Evolutionary conservation across 2,329 filamentous ascomycete genomes (phyloP), one percentile per base, ranked within the genome.

Genomic region (Ceratocystis eucalypticola): DNA sequence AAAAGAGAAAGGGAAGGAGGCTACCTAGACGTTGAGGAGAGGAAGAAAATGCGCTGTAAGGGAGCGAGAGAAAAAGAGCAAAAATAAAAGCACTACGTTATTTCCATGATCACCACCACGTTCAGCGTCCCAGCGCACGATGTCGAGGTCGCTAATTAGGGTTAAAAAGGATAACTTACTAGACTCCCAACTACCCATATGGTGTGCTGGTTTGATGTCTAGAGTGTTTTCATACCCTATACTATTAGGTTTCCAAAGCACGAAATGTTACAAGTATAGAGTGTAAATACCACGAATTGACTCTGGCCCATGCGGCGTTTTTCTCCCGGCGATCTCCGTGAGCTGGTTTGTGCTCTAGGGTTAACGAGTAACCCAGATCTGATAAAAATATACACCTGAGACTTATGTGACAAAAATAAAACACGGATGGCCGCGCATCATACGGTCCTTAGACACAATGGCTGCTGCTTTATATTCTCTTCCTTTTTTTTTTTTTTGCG

Each of bases 341-440:
- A 59, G 55, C 33, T 59, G 55, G 55, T 37, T 59, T 59, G 55
- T 59, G 55, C 55, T 37, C 28, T 59, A 59, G 55, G 55, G 55
- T 59, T 59, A 59, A 17, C 8, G 10, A 5, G 20, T 30, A 59
- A 59, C 55, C 55, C 55, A 59, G 55, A 59, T 59, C 55, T 59
- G 55, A 59, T 59, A 59, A 59, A 59, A 59, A 59, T 59, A 59
- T n/a, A 37, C 15, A 15, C n/a, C n/a, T 53, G 48, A 53, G 25
- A 59, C 30, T 22, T 25, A 25, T 59, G 55, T 59, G 55, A 59
- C 28, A 59, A 22, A 59, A 59, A 59, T 59, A 59, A 59, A 59
- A 59, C 28, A 59, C 10, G 7, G 12, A 33, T 59, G 25, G 28
- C 4, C 55, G 55, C 53, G 25, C 55, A 59, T 59, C 55, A 25